Base-by-base conservation (phyloP, 2,329 filamentous ascomycete species). In the Nemania sp. region DNA sequence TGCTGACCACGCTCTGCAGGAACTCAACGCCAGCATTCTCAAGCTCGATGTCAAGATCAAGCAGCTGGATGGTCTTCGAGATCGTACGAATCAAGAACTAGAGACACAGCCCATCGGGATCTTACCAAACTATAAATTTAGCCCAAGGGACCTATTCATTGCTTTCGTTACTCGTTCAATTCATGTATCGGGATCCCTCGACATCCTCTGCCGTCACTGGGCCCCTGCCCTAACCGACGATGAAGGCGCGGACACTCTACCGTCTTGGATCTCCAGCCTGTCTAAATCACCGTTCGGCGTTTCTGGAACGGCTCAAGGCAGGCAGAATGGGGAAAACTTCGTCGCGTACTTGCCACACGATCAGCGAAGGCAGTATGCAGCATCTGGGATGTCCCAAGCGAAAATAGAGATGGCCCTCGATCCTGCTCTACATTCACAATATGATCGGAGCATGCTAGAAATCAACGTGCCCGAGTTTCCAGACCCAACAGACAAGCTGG, bases 81-180 rank as follows among this genome's bases (percentile, higher is more conserved):
- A 53, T 13, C 48, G 40, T 40, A 58, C 42, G 32, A 32, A 12
- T 13, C 12, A 18, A 3, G 54, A 57, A 29, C 5, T 58, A 3
- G 9, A 52, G 42, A 47, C 39, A 15, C 18, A 53, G 21, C 55
- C 48, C 20, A 48, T 58, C n/a, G 55, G 55, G n/a, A 13, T 53
- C n/a, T 48, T 58, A 25, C 55, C 48, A 1, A 53, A 58, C 47
- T 58, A 58, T 18, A 58, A 39, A 18, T 53, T 58, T 13, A 58
- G 55, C 6, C 48, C 55, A 9, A 58, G 55, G 15, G 55, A 58
- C 42, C 29, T 58, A 42, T 58, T 58, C 48, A 58, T 58, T 47
- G 55, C 55, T n/a, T 58, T 58, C 17, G 56, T 58, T n/a, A 58
- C 48, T 53, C 49, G 48, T 4, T 58, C 49, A 2, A 58, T 58